These are phyloP conservation scores for Claviceps purpurea DNA, from an alignment of 2,329 filamentous ascomycete species.

Conservation along the genomic window DNA sequence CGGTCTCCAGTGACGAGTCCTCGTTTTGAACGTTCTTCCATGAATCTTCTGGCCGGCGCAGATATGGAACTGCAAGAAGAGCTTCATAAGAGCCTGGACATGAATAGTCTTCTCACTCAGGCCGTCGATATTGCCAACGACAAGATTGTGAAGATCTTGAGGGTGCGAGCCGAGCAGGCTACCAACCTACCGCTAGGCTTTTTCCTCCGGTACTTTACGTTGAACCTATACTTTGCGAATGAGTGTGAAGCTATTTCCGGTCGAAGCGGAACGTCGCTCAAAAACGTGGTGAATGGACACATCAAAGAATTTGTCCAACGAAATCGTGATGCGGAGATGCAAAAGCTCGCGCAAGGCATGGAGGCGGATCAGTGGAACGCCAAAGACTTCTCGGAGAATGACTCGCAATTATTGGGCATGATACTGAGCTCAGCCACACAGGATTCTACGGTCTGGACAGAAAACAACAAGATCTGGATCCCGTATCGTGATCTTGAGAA, in stretches of 20 bases:
- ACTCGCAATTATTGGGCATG: slow-evolving; percentile 45
- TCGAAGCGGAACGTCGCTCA: slow-evolving; percentile 59
- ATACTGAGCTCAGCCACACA: slow-evolving; percentile 58
- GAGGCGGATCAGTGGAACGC: slow-evolving; percentile 71
- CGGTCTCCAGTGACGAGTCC: slow-evolving; percentile 42
- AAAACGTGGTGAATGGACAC: slow-evolving; percentile 67
- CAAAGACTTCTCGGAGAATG: slow-evolving; percentile 56
- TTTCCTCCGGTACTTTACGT: slow-evolving; percentile 70
- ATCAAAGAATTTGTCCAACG: slow-evolving; percentile 67
- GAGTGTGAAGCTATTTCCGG: slow-evolving; percentile 79
- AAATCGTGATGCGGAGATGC: slow-evolving; percentile 58
- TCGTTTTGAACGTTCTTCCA: slow-evolving; percentile 19
- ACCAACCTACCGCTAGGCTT: slow-evolving; percentile 51
- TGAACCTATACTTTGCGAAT: slow-evolving; percentile 72
- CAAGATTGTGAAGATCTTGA: slow-evolving; percentile 60
- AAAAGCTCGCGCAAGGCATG: slow-evolving; percentile 62
- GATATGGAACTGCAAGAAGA: slow-evolving; percentile 53
- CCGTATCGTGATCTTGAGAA: slow-evolving; percentile 28
- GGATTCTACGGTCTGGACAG: slow-evolving; percentile 54
- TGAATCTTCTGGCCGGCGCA: slow-evolving; percentile 10
- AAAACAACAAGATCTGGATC: slow-evolving; percentile 45
- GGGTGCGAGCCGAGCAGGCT: slow-evolving; percentile 63
- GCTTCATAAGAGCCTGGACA: slow-evolving; percentile 61
- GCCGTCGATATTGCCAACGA: slow-evolving; percentile 72
- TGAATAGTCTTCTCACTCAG: slow-evolving; percentile 65